Evolutionary conservation across 345 rosid species (phyloP), one percentile per base, ranked within the genome.

Genomic region (Populus euphratica): DNA sequence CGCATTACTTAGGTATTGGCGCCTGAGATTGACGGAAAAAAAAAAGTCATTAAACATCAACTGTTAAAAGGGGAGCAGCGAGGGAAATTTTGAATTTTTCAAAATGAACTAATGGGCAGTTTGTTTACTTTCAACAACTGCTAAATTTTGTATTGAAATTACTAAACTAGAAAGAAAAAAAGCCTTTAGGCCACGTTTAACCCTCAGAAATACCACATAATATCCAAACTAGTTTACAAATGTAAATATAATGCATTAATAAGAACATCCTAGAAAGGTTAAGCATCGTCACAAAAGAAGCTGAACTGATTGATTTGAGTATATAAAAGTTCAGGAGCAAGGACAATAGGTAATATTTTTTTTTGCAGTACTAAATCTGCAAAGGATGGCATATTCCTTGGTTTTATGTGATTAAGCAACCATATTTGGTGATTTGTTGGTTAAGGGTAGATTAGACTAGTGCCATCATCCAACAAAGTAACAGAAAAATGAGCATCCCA

Each of bases 1-100:
- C 67, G 99, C 97, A 75, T 91, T 93, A 80, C 98, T 92, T 36
- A 96, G 90, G 84, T 91, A 89, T 68, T 92, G 92, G 70, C 86
- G 89, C 96, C 99, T 96, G 88, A 75, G 47, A 80, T 78, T 72
- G 76, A 76, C 79, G 83, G 81, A 79, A 81, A 41, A 66, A 47
- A 80, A 80, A 54, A 35, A 73, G 77, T 56, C 63, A 78, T 80
- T 67, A 83, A 83, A 76, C 3, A 43, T 16, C 23, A 16, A 14
- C 39, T 18, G 49, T 12, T 41, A 8, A 35, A 35, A 20, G 41
- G 6, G 61, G 23, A 43, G 16, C 27, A 72, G 12, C 5, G 16
- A 6, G 7, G 13, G 27, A 64, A 72, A 69, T 20, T 44, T 52
- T 41, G 36, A 71, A 71, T 74, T 61, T n/a, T 39, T 56, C 5